A percentile compares a stretch with the other conserved stretches of the same genome.
Conservation (phyloP, 2,329 filamentous ascomycete genomes). For the Sclerotinia sclerotiorum region DNA sequence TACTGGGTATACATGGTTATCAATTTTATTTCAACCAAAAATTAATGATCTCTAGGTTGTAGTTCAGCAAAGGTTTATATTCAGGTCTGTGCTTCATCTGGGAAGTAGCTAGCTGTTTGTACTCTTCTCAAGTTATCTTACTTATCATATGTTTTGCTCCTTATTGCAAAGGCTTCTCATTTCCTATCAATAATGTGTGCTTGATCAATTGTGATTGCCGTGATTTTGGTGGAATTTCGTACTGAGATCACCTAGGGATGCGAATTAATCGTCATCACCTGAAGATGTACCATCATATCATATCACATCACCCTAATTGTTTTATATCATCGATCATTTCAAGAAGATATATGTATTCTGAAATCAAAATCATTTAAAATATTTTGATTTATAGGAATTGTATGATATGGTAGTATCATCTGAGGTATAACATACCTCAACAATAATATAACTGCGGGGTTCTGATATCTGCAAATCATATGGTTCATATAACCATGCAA, state of each 20-base stretch:
- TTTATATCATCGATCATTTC: too few relatives aligned
- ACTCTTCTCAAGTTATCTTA: background rate
- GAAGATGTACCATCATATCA: too few relatives aligned
- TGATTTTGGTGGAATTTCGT: background rate
- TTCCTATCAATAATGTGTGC: background rate
- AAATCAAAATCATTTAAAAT: too few relatives aligned
- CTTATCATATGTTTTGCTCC: background rate
- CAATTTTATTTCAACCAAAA: background rate
- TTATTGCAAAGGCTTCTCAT: too few relatives aligned
- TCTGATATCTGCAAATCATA: too few relatives aligned
- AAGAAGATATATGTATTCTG: too few relatives aligned
- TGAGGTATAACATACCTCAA: too few relatives aligned
- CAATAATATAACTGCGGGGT: too few relatives aligned
- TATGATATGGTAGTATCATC: too few relatives aligned
- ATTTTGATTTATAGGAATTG: too few relatives aligned
- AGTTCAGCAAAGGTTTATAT: background rate
- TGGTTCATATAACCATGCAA: too few relatives aligned
- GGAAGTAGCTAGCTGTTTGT: background rate
- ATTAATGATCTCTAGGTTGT: background rate
- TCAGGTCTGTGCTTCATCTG: background rate
- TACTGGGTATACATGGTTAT: background rate
- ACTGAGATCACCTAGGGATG: background rate
- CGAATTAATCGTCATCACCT: background rate
- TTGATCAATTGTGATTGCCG: background rate
- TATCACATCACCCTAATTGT: background rate